Base-by-base conservation (phyloP, 768 basidiomycete genomes). In the Collybiopsis luxurians region DNA sequence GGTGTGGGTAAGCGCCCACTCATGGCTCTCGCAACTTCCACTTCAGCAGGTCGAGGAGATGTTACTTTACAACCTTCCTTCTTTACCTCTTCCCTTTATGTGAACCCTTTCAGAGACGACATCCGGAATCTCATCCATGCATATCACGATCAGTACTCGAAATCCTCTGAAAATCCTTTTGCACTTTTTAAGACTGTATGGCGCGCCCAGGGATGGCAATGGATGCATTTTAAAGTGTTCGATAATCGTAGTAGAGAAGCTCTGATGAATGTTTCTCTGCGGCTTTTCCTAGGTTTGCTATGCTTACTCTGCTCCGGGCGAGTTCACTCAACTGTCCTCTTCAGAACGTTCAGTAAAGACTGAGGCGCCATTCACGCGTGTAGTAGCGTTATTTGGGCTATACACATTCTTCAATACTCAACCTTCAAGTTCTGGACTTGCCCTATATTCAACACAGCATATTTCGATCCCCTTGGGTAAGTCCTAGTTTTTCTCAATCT, bases 21-120 rank as follows among this genome's bases (percentile, higher is more conserved):
- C 57, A 77, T 79, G 76, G 73, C 76, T 10, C 63, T 79, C 54
- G 63, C 74, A 9, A 81, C 86, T 27, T 54, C 42, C 10, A 31
- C 53, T 3, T 54, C 53, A 23, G 74, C 78, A 13, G 63, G 71
- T 48, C 81, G 86, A 13, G 87, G 90, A 11, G 81, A 85, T 23
- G 68, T 86, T 59, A 71, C 80, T 38, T 70, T 92, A 10, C 90
- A 92, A 63, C 89, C 89, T 1, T 74, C 77, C 19, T 92, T 88
- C 68, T 93, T 90, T 66, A 87, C 89, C 0, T 92, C 90, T 2
- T 89, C 88, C 0, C 64, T 87, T 23, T 93, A 86, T 68, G 82
- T 90, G 9, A 70, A 80, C 19, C 73, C 83, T 13, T 74, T 89
- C 21, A 80, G 87, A 2, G 78, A 82, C 27, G 91, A 94, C 68